Evolutionary conservation across 768 basidiomycete species (phyloP).

Genomic region (Holtermanniella nyarrowii): DNA sequence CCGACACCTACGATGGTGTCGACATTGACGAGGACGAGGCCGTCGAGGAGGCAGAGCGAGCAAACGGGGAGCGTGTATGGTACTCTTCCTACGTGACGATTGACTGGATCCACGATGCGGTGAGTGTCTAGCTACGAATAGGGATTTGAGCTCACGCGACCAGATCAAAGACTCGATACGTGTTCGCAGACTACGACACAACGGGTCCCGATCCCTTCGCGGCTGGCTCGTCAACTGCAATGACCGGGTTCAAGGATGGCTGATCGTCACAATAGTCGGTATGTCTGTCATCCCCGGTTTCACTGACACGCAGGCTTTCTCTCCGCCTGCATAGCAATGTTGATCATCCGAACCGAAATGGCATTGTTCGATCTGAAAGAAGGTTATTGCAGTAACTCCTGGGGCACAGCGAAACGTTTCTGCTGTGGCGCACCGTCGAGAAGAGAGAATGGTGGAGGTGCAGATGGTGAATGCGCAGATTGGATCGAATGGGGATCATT

Average conservation of each 20-base stretch:
- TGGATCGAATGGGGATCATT: constrained; percentile 64
- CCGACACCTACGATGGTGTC: constrained; percentile 14
- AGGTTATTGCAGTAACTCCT: constrained; percentile 63
- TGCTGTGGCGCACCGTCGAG: constrained; percentile 52
- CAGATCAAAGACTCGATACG: constrained; percentile 82
- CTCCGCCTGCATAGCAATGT: constrained; percentile 74
- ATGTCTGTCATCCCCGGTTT: constrained; percentile 1
- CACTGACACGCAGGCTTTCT: constrained; percentile 48
- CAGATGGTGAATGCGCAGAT: constrained; percentile 48
- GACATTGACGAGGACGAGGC: constrained; percentile 18
- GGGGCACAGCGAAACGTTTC: constrained; percentile 67
- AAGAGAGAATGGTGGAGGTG: constrained; percentile 6
- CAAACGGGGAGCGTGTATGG: constrained; percentile 60
- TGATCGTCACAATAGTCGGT: constrained; percentile 76
- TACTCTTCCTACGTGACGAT: constrained; percentile 64
- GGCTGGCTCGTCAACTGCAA: constrained; percentile 54
- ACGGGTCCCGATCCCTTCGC: constrained; percentile 49
- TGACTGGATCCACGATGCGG: constrained; percentile 90
- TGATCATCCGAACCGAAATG: constrained; percentile 75
- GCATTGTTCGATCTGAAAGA: constrained; percentile 87
- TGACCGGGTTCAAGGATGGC: constrained; percentile 77
- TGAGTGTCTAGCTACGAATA: constrained; percentile 27
- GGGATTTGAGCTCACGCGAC: constrained; percentile 6
- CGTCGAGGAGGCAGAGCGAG: constrained; percentile 49
- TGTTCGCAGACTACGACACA: constrained; percentile 58